Evolutionary conservation across 1,139 yeast species (phyloP), one percentile per base, ranked within the genome.

Genomic region (Tardiomyces depauwii): DNA sequence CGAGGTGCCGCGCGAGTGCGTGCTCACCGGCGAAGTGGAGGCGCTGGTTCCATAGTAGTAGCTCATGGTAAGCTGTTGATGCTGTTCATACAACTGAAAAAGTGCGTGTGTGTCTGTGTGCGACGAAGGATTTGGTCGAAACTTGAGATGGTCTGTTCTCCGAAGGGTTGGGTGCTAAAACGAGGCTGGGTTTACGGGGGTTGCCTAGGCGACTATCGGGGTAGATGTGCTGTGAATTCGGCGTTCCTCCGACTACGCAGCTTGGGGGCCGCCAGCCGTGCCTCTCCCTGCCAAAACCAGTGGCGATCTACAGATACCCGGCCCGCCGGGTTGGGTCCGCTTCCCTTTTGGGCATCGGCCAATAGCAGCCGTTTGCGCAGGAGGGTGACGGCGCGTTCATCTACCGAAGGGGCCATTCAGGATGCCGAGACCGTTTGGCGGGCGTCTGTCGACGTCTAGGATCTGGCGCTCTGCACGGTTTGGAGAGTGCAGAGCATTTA

Each of bases 1-100:
- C 14, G 56, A 46, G 18, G 55, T 47, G 10, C 53, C 51, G 27
- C 53, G 56, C 41, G 57, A 54, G 21, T 54, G 43, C 21, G 47
- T 23, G 39, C 49, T 49, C 44, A 39, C 48, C 19, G 45, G 48
- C 56, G 52, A 51, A 23, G 44, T 44, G 44, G 41, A 38, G 44
- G 42, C 42, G 39, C 39, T 42, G 41, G 36, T 30, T 30, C 36
- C 36, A 30, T 30, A 30, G 16, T 30, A 30, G 36, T 30, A 30
- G 36, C 36, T 30, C 36, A 30, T 30, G 36, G 36, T 10, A 30
- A 10, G 4, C 10, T 30, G 16, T 30, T 30, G 36, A 12, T 30
- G 36, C 36, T 5, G 16, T 14, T 10, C 36, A 30, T 30, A 30
- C 16, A 21, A 30, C 36, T 30, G 36, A n/a, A n/a, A n/a, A n/a